Conservation (phyloP, 2,329 filamentous ascomycete genomes). For the Endothia cerciana region DNA sequence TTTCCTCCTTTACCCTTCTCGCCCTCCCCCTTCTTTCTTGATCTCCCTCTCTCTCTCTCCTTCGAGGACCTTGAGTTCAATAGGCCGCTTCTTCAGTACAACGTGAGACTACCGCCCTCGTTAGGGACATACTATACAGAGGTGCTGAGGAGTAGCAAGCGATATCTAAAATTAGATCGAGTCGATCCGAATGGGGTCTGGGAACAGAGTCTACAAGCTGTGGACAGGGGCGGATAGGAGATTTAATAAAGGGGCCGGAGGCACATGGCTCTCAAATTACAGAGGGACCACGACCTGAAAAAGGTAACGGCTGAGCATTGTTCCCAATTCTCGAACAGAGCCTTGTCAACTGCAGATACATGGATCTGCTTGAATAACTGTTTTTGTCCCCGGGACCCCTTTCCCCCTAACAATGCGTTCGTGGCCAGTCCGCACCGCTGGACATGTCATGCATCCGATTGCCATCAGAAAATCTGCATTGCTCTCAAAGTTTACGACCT, state of each 20-base stretch:
- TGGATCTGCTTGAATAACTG: neutral
- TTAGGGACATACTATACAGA: neutral
- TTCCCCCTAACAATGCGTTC: neutral
- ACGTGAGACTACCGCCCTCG: neutral
- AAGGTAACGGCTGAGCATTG: neutral
- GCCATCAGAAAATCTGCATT: neutral
- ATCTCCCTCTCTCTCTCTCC: neutral
- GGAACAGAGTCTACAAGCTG: neutral
- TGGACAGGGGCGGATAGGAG: conserved; percentile 8
- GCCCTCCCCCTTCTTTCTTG: neutral
- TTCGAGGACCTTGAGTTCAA: neutral
- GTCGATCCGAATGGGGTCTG: conserved; percentile 3
- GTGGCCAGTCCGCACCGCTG: neutral
- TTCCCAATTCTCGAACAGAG: neutral
- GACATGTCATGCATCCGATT: conserved; percentile 1
- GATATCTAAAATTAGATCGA: conserved; percentile 13
- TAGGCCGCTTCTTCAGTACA: neutral
- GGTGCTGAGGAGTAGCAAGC: neutral
- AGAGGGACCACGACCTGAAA: neutral
- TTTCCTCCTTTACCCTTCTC: neutral
- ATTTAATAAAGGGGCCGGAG: conserved; percentile 16
- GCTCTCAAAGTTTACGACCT: neutral
- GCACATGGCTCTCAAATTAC: neutral
- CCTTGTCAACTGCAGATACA: neutral
- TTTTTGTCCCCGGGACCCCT: neutral